Evolutionary conservation across 148 eudicot species (phyloP), one percentile per base, ranked within the genome.

Genomic region (Dianthus caryophyllus): DNA sequence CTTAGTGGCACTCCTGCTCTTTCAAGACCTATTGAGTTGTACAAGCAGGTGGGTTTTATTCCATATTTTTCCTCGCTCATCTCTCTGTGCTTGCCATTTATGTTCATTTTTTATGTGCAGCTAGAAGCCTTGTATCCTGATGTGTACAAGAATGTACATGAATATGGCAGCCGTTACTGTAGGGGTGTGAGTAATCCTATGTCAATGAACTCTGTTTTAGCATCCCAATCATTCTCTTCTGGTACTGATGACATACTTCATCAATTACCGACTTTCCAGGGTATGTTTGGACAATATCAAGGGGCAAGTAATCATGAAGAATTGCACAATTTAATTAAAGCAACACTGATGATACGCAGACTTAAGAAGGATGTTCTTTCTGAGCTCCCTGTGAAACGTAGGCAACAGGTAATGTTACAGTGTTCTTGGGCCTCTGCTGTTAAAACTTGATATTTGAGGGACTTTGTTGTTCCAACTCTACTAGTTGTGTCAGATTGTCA

Each of bases 1-100:
- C 91, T 93, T 25, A 93, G 96, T 72, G 98, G 98, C 73, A 93
- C 98, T 76, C 98, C 98, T 62, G 98, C 98, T 71, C 77, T 93
- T 44, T 93, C 98, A n/a, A 79, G 98, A 60, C 98, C 98, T 49
- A 89, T 89, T 74, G 98, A 93, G 72, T 72, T 93, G 56, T 84
- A 78, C 77, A 93, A 89, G 82, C 98, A 93, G 98, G 98, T 87
- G 56, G 21, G 21, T 60, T 57, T 33, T 33, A 24, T 68, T 49
- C 51, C 36, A 16, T 55, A 31, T 25, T 71, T 30, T 43, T 11
- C 64, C 27, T 41, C n/a, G 9, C 24, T 54, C 52, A 43, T 31
- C 3, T 67, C 21, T 39, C 6, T 41, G 27, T 58, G 47, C 5
- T 11, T 65, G 17, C 6, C 24, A 47, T 38, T 17, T 30, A 38